Percentiles rank a stretch among this genome's conserved stretches.
phyloP scores from a whole-genome alignment of 176 grass and related monocot species.

The Phoenix dactylifera region DNA sequence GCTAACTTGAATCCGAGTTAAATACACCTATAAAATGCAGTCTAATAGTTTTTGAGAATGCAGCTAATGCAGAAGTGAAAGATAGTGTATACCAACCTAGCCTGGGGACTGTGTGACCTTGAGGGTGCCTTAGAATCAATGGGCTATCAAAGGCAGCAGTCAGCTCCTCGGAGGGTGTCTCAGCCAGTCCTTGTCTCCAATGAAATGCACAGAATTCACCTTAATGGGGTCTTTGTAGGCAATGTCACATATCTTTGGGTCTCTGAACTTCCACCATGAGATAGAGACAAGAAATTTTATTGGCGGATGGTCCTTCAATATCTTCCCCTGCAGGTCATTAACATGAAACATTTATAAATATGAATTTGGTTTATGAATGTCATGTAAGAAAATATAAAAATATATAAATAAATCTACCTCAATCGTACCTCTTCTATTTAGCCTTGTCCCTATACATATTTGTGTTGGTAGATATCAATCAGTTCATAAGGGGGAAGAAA shows the following conservation, averaged over 20 bases:
- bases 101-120: constrained; percentile 85
- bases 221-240: constrained; percentile 62
- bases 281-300: constrained; percentile 73
- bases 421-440: no score
- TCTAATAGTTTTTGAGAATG: not conserved
- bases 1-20: no score
- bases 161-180: constrained; percentile 82
- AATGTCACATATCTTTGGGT: constrained; percentile 55
- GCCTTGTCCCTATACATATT: no score
- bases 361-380: no score
- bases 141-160: constrained; percentile 66
- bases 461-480: no score
- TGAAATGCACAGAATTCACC: constrained; percentile 69
- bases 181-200: constrained; percentile 96
- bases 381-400: no score
- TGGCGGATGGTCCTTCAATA: constrained; percentile 63
- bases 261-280: constrained; percentile 72
- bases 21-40: no score
- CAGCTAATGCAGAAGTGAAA: not conserved
- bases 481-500: no score
- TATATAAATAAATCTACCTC: no score
- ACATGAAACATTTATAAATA: not conserved
- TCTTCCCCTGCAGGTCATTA: constrained; percentile 36
- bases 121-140: constrained; percentile 71
- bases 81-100: constrained; percentile 38